Conservation (phyloP, 768 basidiomycete species). For the Xerocomus brunneocitrinus region DNA sequence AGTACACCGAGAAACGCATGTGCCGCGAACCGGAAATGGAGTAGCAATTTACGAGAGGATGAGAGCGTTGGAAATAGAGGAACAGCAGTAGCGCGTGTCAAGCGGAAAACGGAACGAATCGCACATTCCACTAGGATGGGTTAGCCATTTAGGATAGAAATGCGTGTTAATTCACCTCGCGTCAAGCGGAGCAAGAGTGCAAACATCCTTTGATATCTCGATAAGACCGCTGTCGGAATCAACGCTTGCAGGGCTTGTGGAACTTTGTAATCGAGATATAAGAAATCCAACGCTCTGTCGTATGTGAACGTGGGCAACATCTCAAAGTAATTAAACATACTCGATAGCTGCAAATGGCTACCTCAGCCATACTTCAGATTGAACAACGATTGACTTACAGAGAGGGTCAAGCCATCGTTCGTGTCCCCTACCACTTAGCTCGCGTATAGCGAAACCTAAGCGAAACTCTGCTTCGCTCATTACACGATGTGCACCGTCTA, state of each 20-base stretch:
- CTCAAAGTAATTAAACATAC: conserved; percentile 8
- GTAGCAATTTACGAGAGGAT: conserved; percentile 47
- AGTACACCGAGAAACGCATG: conserved; percentile 68
- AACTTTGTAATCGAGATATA: conserved; percentile 89
- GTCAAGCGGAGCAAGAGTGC: conserved; percentile 72
- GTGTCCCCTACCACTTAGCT: conserved; percentile 59
- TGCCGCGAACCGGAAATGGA: conserved; percentile 70
- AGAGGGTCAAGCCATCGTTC: conserved; percentile 81
- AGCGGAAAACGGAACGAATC: conserved; percentile 58
- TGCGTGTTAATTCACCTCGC: conserved; percentile 50
- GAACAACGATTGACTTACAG: conserved; percentile 46
- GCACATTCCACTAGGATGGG: conserved; percentile 58
- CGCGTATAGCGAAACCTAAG: conserved; percentile 80
- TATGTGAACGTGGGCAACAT: conserved; percentile 1
- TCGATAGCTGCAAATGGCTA: conserved; percentile 18
- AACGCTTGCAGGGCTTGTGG: conserved; percentile 71
- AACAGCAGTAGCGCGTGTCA: conserved; percentile 41
- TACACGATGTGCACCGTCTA: conserved; percentile 34
- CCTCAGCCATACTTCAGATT: conserved; percentile 5
- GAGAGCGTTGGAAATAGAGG: conserved; percentile 59
- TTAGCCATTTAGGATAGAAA: conserved; percentile 1
- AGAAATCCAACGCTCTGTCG: conserved; percentile 76
- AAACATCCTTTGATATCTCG: conserved; percentile 83
- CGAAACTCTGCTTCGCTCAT: conserved; percentile 66
- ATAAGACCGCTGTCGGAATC: conserved; percentile 66